Evolutionary conservation across 2,329 filamentous ascomycete genomes (phyloP), one percentile per base, ranked within the genome.

Genomic region (Fusarium pseudoanthophilum): DNA sequence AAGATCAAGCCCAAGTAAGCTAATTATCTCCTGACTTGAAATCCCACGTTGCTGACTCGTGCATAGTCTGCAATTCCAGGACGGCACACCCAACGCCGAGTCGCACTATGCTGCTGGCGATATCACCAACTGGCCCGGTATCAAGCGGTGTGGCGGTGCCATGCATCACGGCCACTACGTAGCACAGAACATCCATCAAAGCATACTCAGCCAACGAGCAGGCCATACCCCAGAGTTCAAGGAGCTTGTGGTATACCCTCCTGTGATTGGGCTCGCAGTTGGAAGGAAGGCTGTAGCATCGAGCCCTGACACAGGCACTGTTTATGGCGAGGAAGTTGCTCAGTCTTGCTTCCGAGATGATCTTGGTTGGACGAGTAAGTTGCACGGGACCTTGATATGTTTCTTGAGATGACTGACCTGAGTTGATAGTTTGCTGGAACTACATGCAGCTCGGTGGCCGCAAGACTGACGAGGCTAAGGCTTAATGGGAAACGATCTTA

Each of bases 141-240:
- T 95, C 83, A 95, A 94, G 84, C 91, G 93, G 49, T 93, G 91
- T 76, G 93, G 93, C 30, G 89, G 86, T 21, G 93, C 93, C 39
- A 93, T 95, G 87, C 89, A 92, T 78, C 90, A 91, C 85, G 93
- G 92, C 42, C 88, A 91, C 77, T 85, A 87, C 69, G 88, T 88
- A 7, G 92, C 90, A 11, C 82, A 87, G 60, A 95, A 95, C 78
- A 87, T 92, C 60, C 88, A 93, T 82, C 88, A 92, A 81, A 83
- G 85, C 30, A 89, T 93, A 78, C 79, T 89, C 49, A 79, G 81
- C 40, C 75, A 84, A 58, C 74, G 82, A 30, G 79, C 82, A 1
- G 81, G 78, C 30, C 79, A 81, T 42, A 79, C 80, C 55, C 85
- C 89, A 7, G 80, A 82, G 34, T 88, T 87, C 65, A 79, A 84